Evolutionary conservation across 108 stramenopile genomes (phyloP), one percentile per base, ranked within the genome.

Genomic region (Fistulifera solaris): DNA sequence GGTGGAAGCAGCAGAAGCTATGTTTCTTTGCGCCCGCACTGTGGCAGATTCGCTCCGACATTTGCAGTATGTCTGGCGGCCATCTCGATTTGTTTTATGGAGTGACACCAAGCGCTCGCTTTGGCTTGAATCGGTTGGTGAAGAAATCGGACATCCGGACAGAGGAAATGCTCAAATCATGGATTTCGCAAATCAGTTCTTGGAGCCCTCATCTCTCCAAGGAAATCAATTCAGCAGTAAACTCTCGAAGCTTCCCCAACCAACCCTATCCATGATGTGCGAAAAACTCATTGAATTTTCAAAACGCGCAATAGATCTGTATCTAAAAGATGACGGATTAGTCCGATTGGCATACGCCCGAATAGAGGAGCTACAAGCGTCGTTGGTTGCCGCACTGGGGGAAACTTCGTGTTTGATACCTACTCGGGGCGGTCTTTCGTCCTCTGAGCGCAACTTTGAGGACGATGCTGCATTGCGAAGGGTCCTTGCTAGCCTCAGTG

Each of bases 1-100:
- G 84, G 60, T 73, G 5, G 90, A 93, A 66, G 86, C 85, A 17
- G 90, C 80, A 19, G 86, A 93, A 69, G 71, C 77, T 19, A 60
- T 88, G 12, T 75, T 88, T 17, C 62, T 80, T n/a, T 77, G 82
- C 40, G 77, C 90, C 8, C 56, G 66, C 12, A 76, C 82, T 14
- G 66, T 88, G 3, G 69, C 81, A 15, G 76, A 80, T 46, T 72
- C 90, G 8, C 54, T 86, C 6, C 76, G 68, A 18, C 87, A 87
- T 50, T 45, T 86, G 39, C 48, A 52, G 21, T 46, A 72, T 59
- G 63, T 77, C 27, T 93, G 90, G 90, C 71, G 76, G 62, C 86
- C 86, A 13, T 80, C 64, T 54, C 70, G 63, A 13, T 92, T 83
- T 56, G 54, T 63, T 48, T 70, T 87, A 13, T 87, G 89, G 89